phyloP scores from a whole-genome alignment of 768 basidiomycete genomes.

The Panus rudis region DNA sequence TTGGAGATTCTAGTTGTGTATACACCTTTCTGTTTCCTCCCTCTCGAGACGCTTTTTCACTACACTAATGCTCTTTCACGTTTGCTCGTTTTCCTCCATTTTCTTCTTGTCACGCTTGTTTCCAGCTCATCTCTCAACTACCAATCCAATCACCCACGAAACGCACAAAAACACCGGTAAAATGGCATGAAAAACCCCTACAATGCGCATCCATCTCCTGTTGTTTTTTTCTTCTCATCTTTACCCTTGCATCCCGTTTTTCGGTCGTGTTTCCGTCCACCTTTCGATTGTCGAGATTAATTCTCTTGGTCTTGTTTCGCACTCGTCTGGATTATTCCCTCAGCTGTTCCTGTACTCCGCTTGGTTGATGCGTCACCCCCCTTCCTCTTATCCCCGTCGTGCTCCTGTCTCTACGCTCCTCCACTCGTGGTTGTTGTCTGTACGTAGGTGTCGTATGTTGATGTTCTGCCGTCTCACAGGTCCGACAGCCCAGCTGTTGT shows the following conservation, averaged over 20 bases:
- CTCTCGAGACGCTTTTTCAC: slow-evolving; percentile 32
- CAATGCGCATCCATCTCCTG: slow-evolving; percentile 21
- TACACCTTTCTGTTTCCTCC: slow-evolving; percentile 24
- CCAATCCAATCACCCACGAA: slow-evolving; percentile 26
- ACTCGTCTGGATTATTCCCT: slow-evolving; percentile 13
- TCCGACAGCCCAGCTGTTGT: too few species aligned
- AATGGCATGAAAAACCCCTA: slow-evolving; percentile 29
- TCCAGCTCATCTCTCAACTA: neutral
- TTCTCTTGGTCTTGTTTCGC: slow-evolving; percentile 12
- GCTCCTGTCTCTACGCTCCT: too few species aligned
- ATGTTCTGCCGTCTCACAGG: too few species aligned
- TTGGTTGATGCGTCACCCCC: too few species aligned
- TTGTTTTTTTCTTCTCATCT: slow-evolving; percentile 13
- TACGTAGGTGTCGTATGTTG: too few species aligned
- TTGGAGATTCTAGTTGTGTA: slow-evolving; percentile 26
- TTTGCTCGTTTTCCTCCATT: slow-evolving; percentile 20
- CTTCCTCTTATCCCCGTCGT: slow-evolving; percentile 15
- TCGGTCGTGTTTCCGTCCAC: too few species aligned
- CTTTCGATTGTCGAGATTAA: too few species aligned
- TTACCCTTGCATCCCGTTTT: slow-evolving; percentile 6
- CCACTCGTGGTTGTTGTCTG: too few species aligned
- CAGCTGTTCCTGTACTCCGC: slow-evolving; percentile 15
- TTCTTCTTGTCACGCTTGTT: neutral
- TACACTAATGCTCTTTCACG: slow-evolving; percentile 26
- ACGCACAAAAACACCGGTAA: slow-evolving; percentile 44